A percentile compares a stretch with the other conserved stretches of the same genome.
Conservation (phyloP, 441 rosid genomes). For the Syzygium syzygioides region DNA sequence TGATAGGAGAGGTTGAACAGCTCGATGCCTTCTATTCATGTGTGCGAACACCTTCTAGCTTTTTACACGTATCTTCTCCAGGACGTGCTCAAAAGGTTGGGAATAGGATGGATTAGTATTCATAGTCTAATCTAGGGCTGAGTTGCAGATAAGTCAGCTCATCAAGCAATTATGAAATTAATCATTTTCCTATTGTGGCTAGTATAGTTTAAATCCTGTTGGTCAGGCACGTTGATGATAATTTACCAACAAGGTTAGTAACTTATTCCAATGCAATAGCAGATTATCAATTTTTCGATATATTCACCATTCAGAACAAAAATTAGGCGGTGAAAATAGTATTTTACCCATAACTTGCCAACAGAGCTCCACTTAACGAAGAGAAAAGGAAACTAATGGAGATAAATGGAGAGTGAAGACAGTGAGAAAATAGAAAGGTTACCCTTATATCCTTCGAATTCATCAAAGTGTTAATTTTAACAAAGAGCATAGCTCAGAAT, state of each 20-base stretch:
- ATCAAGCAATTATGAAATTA: background rate
- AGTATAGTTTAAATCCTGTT: background rate
- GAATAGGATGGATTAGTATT: background rate
- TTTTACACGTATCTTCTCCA: background rate
- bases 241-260: background rate
- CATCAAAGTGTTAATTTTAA: too few relatives aligned
- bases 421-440: too few relatives aligned
- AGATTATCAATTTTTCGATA: background rate
- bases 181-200: background rate
- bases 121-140: background rate
- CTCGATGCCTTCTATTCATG: background rate
- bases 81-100: background rate
- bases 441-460: too few relatives aligned
- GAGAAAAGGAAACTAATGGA: too few relatives aligned
- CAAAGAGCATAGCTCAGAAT: too few relatives aligned
- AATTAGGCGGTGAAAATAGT: background rate
- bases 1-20: background rate
- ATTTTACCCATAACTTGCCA: background rate
- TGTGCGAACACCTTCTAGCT: background rate
- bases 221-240: fast-evolving
- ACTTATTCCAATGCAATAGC: background rate
- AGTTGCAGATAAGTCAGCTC: background rate
- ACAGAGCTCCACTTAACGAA: background rate
- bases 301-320: too few relatives aligned
- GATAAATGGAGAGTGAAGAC: too few relatives aligned